Conservation (phyloP, 768 basidiomycete genomes). For the Sarcomyxa edulis region DNA sequence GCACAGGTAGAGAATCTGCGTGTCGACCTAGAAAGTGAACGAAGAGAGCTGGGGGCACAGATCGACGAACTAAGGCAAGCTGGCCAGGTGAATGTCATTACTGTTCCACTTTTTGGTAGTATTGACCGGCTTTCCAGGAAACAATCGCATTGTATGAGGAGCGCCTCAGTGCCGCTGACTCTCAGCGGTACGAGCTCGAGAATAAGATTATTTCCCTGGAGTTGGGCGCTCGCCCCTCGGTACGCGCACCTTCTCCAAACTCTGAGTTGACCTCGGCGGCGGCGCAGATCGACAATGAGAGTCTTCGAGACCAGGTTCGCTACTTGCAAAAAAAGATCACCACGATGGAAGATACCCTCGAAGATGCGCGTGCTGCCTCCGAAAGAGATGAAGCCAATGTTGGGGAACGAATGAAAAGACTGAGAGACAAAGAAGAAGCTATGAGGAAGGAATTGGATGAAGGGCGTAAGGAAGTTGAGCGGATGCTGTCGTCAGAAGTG, state of each 20-base stretch:
- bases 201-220: slow-evolving; percentile 56
- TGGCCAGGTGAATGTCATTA: slow-evolving; percentile 83
- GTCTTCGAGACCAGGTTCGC: slow-evolving; percentile 81
- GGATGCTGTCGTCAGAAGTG: slow-evolving; percentile 55
- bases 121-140: slow-evolving; percentile 48
- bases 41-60: slow-evolving; percentile 61
- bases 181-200: slow-evolving; percentile 74
- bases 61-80: slow-evolving; percentile 84
- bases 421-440: slow-evolving; percentile 69
- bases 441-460: slow-evolving; percentile 68
- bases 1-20: slow-evolving; percentile 21
- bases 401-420: slow-evolving; percentile 57
- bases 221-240: slow-evolving; percentile 22
- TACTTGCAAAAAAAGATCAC: slow-evolving; percentile 78
- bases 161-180: slow-evolving; percentile 65
- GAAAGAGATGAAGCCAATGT: slow-evolving; percentile 69
- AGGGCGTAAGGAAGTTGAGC: slow-evolving; percentile 61
- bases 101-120: background rate
- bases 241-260: slow-evolving; percentile 20
- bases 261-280: slow-evolving; percentile 54
- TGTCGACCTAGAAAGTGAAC: slow-evolving; percentile 43
- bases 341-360: slow-evolving; percentile 78
- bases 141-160: slow-evolving; percentile 95
- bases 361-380: slow-evolving; percentile 63
- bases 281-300: slow-evolving; percentile 92